phyloP scores from a whole-genome alignment of 768 basidiomycete genomes.

The Termitomyces sp. region DNA sequence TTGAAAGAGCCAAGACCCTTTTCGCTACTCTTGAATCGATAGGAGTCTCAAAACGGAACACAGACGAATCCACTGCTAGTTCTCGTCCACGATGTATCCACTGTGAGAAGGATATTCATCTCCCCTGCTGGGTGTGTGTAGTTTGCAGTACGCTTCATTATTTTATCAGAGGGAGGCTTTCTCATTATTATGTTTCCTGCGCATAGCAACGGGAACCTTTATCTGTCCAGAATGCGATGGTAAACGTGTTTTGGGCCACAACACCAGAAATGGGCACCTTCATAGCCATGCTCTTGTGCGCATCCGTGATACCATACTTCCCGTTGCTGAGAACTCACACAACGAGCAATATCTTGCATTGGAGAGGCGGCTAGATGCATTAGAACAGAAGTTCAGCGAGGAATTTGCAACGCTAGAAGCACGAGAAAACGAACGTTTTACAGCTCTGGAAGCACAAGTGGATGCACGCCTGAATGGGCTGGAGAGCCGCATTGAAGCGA shows the following conservation, averaged over 20 bases:
- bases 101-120: slow-evolving; percentile 13
- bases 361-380: slow-evolving; percentile 22
- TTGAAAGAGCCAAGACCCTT: slow-evolving; percentile 22
- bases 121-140: slow-evolving; percentile 19
- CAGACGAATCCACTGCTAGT: background rate
- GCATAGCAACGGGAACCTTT: slow-evolving; percentile 25
- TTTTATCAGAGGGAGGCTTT: background rate
- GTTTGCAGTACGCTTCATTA: slow-evolving; percentile 10
- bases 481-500: slow-evolving; percentile 9
- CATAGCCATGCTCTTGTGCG: slow-evolving; percentile 24
- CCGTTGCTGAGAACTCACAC: slow-evolving; percentile 15
- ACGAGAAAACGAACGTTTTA: slow-evolving; percentile 22
- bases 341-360: slow-evolving; percentile 24
- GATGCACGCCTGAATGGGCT: slow-evolving; percentile 11
- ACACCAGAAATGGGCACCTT: slow-evolving; percentile 4
- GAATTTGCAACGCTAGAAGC: slow-evolving; percentile 20
- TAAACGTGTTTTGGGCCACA: slow-evolving; percentile 8
- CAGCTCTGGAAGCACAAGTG: slow-evolving; percentile 21
- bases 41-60: background rate
- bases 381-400: slow-evolving; percentile 24
- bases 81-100: slow-evolving; percentile 9
- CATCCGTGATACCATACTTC: slow-evolving; percentile 19
- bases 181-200: background rate
- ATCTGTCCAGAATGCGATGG: slow-evolving; percentile 27
- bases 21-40: slow-evolving; percentile 20